Evolutionary conservation across 1,284 basidiomycete genomes (phyloP), one percentile per base, ranked within the genome.

Genomic region (Sanghuangporus baumii): DNA sequence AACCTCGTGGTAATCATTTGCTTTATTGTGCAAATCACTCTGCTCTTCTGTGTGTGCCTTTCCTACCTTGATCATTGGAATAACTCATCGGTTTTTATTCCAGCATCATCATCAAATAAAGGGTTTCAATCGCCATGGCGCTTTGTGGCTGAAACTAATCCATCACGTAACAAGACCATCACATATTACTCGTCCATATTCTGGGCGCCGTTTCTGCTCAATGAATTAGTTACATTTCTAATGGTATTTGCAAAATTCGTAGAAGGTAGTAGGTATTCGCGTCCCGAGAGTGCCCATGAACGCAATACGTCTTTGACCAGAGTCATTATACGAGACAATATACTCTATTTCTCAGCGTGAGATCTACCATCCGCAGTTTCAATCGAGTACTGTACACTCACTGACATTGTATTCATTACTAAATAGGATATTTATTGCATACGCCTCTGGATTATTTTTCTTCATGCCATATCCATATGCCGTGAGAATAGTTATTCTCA

Each of bases 171-270:
- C 11, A 16, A 41, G 16, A 41, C 40, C 40, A 41, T 41, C 23
- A 47, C 56, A 3, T 47, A 26, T 31, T 59, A 48, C 34, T 48
- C 57, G 8, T 43, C 43, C 6, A 20, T 59, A 26, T 59, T 59
- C n/a, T 50, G 57, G 57, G 20, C 36, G 50, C 57, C 57, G 20
- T 59, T 59, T 16, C 31, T 59, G 37, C 40, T 59, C 43, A 50
- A 48, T 20, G 57, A 50, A 34, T 11, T 50, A 18, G 57, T 50
- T 9, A 48, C 57, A 23, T 59, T 59, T 31, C 31, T 59, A 11
- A n/a, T 59, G 31, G 57, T 59, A 7, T 14, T 59, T 4, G 9
- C 5, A 8, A 59, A 50, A 31, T 47, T 20, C 12, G 14, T n/a
- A 43, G 31, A 34, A 37, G 37, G 2, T 5, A n/a, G 9, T 11